Conservation (phyloP, 2,329 filamentous ascomycete species). For the Clathrospora elynae region DNA sequence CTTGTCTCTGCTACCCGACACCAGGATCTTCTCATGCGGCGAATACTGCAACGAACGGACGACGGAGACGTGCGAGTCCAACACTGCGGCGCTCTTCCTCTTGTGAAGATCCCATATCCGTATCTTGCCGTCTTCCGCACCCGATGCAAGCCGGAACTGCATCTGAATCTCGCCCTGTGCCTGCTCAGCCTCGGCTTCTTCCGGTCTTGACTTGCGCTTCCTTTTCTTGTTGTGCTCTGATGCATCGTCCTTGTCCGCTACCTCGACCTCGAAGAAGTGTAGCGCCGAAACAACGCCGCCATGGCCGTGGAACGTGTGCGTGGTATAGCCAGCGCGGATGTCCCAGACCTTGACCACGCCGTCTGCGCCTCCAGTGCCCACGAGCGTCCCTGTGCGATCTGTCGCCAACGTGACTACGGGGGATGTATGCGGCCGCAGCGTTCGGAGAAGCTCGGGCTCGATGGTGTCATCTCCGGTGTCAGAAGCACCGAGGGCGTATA, state of each 20-base stretch:
- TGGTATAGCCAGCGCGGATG: slow-evolving; percentile 84
- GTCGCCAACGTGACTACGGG: slow-evolving; percentile 86
- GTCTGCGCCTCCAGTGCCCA: slow-evolving; percentile 92
- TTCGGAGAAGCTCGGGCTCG: slow-evolving; percentile 69
- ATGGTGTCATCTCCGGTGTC: slow-evolving; percentile 63
- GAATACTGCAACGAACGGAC: slow-evolving; percentile 88
- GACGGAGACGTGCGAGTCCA: slow-evolving; percentile 94
- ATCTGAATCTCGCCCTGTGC: slow-evolving; percentile 54
- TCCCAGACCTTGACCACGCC: slow-evolving; percentile 97
- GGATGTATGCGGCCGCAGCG: slow-evolving; percentile 85
- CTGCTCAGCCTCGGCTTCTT: slow-evolving; percentile 51
- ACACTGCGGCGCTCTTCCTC: slow-evolving; percentile 72
- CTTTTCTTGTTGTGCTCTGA: slow-evolving; percentile 44
- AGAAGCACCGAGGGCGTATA: slow-evolving; percentile 73
- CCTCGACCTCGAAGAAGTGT: slow-evolving; percentile 81
- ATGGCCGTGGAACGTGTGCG: slow-evolving; percentile 93
- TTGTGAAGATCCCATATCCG: slow-evolving; percentile 91
- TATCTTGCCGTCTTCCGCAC: slow-evolving; percentile 91
- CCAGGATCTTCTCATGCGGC: slow-evolving; percentile 70
- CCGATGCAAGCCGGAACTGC: slow-evolving; percentile 82
- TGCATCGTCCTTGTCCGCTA: slow-evolving; percentile 54
- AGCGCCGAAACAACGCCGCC: slow-evolving; percentile 89
- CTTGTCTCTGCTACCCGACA: slow-evolving; percentile 90
- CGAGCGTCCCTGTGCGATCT: slow-evolving; percentile 83
- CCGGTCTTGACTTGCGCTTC: slow-evolving; percentile 51